Conservation (phyloP, 83 land plant genomes). For the Picea abies region DNA sequence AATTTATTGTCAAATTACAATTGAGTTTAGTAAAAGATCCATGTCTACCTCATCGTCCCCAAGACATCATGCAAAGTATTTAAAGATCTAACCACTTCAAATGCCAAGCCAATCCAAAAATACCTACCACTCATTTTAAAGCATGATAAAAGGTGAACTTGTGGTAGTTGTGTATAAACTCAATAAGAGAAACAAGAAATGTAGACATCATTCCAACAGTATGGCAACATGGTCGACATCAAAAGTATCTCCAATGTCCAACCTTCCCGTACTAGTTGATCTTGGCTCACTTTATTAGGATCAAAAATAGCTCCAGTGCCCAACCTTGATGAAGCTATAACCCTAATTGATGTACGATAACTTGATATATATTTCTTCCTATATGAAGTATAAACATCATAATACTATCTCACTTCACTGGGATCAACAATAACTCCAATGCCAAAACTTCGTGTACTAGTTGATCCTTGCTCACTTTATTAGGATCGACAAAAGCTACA, state of each 20-base stretch:
- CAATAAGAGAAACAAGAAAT: conserved; percentile 79
- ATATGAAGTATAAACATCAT: too few species aligned
- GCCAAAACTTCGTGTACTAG: too few species aligned
- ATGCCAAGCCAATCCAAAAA: neutral
- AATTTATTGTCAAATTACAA: neutral
- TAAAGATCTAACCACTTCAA: neutral
- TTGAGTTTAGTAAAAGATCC: neutral
- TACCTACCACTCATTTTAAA: neutral
- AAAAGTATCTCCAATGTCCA: conserved; percentile 57
- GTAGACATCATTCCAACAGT: conserved; percentile 94
- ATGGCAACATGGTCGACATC: conserved; percentile 63
- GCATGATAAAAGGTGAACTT: neutral
- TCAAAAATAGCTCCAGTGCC: too few species aligned
- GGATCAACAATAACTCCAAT: too few species aligned
- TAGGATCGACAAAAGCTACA: too few species aligned
- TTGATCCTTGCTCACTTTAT: too few species aligned
- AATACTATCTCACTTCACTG: too few species aligned
- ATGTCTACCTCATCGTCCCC: neutral
- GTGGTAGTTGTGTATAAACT: conserved; percentile 42
- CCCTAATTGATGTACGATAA: too few species aligned
- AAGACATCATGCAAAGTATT: neutral
- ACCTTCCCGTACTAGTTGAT: too few species aligned
- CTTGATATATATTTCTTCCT: too few species aligned
- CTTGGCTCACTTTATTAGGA: too few species aligned
- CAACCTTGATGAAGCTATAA: too few species aligned